These are phyloP conservation scores for Globisporangium carolinianum DNA, from an alignment of 352 stramenopile genomes.

Conservation along the genomic window DNA sequence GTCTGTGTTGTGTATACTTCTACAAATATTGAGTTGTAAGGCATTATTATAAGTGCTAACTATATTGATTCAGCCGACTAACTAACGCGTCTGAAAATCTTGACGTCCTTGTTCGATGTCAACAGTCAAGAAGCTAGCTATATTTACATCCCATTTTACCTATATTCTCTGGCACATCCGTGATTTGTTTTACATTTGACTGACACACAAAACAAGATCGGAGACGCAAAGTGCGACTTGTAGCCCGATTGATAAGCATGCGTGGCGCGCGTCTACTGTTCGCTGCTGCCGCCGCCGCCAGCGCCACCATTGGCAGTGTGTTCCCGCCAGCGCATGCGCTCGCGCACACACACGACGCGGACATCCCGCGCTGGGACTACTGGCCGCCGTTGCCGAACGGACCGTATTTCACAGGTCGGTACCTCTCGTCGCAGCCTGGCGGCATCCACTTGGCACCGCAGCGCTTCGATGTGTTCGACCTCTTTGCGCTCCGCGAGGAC, in stretches of 20 bases:
- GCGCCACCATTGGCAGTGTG: too few relatives aligned
- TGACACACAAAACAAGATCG: too few relatives aligned
- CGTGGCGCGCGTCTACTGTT: neutral
- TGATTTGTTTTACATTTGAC: too few relatives aligned
- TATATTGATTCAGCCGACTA: too few relatives aligned
- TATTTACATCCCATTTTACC: too few relatives aligned
- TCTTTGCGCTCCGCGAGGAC: conserved; percentile 37
- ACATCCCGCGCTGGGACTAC: conserved; percentile 49
- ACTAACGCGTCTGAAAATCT: too few relatives aligned
- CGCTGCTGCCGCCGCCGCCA: neutral
- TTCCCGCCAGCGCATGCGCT: neutral
- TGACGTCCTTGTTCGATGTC: too few relatives aligned
- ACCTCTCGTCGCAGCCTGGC: conserved; percentile 43
- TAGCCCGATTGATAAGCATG: neutral
- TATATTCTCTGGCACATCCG: too few relatives aligned
- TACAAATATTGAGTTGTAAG: too few relatives aligned
- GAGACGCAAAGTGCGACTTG: neutral
- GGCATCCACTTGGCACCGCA: conserved; percentile 34
- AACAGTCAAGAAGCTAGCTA: too few relatives aligned
- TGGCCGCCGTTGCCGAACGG: conserved; percentile 41
- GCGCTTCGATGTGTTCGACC: conserved; percentile 47
- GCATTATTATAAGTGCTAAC: too few relatives aligned
- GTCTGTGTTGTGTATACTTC: too few relatives aligned
- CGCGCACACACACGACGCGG: conserved; percentile 2
- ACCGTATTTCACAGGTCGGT: conserved; percentile 51